Evolutionary conservation across 345 rosid genomes (phyloP), one percentile per base, ranked within the genome.

Genomic region (Tarenaya hassleriana): DNA sequence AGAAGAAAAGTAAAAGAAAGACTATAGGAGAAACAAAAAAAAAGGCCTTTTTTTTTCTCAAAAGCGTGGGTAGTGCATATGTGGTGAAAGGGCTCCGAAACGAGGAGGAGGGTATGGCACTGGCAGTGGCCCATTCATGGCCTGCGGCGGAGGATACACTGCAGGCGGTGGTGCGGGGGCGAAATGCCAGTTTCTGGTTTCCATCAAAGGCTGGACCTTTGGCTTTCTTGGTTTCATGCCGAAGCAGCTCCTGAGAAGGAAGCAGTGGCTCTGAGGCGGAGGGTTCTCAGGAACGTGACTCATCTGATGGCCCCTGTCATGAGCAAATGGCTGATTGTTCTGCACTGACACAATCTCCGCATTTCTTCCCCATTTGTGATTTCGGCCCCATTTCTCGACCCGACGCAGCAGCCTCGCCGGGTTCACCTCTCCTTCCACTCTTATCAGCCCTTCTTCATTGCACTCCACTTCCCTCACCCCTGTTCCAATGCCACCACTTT

Each of bases 1-100:
- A 67, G 88, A 52, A 68, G 88, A 54, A n/a, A n/a, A 54, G 88
- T 78, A 65, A 81, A 78, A 81, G 84, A 66, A 64, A 74, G 88
- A 65, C 53, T 77, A 53, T 74, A 61, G 50, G 16, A 37, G 3
- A 2, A 3, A 10, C 15, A 3, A 10, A 37, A 10, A 37, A 10
- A 37, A 24, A 24, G 29, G 29, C 29, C n/a, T 37, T 10, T 13
- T 1, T 37, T 3, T 10, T 8, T 13, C 15, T n/a, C n/a, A n/a
- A n/a, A n/a, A n/a, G n/a, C 4, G 0, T 27, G 47, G 32, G 46
- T 33, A 27, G 27, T 35, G 17, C 48, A 7, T 42, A 17, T 20
- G 33, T 43, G 29, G 29, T 24, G 29, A 5, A 24, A 24, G 29
- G 10, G 13, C 60, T 27, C 29, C 29, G 5, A 24, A 24, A 24